These are phyloP conservation scores for Alisma plantagoaquatica DNA, from an alignment of 106 monocot genomes.

Conservation along the genomic window DNA sequence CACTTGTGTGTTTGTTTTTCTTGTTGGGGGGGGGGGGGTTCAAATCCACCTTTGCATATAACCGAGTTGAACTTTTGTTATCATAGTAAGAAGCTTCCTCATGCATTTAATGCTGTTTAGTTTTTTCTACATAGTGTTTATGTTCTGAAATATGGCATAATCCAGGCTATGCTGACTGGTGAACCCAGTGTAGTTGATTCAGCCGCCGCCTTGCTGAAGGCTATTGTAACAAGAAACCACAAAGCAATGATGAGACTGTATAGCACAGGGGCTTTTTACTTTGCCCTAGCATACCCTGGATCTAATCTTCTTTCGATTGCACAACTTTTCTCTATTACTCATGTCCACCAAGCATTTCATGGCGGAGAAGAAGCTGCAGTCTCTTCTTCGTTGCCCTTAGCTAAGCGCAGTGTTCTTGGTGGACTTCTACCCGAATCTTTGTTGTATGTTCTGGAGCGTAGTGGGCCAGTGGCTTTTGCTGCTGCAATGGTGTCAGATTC, in stretches of 20 bases:
- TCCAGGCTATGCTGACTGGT: conserved; percentile 81
- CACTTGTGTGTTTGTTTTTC: too few relatives aligned
- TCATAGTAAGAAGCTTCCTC: too few relatives aligned
- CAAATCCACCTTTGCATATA: too few relatives aligned
- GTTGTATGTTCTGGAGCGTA: conserved; percentile 92
- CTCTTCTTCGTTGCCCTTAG: conserved; percentile 90
- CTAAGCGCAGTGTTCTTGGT: conserved; percentile 92
- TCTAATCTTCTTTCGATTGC: conserved; percentile 96
- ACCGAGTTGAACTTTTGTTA: too few relatives aligned
- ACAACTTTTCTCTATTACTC: conserved; percentile 77
- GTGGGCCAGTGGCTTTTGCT: conserved; percentile 89
- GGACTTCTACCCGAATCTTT: conserved; percentile 96
- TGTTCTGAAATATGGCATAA: too few relatives aligned
- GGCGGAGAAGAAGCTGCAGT: conserved; percentile 97
- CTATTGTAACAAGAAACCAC: conserved; percentile 93
- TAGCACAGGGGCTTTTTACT: conserved; percentile 94
- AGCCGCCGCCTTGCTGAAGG: conserved; percentile 78
- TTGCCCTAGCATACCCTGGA: conserved; percentile 93
- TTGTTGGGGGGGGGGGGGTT: too few relatives aligned
- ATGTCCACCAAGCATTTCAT: conserved; percentile 97
- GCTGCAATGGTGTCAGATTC: conserved; percentile 99
- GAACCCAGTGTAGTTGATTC: conserved; percentile 92
- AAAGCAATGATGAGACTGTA: conserved; percentile 94
- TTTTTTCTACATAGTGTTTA: too few relatives aligned
- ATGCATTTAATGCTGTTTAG: too few relatives aligned